These are phyloP conservation scores for Climacium dendroides DNA, from an alignment of 225 moss, liverwort and hornwort species.

Conservation along the genomic window DNA sequence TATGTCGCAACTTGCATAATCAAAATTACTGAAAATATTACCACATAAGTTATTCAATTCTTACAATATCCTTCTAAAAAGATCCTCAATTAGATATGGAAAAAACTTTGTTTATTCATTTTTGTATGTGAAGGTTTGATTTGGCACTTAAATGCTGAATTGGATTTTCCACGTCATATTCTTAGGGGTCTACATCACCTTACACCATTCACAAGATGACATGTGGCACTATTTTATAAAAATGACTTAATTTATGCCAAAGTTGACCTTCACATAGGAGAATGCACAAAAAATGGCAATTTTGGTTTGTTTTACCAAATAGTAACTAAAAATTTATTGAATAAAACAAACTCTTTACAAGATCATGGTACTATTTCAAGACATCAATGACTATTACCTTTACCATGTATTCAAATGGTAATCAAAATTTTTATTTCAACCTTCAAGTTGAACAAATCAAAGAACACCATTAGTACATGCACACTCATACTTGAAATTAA, in stretches of 20 bases:
- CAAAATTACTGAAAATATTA: not conserved
- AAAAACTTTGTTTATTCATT: not conserved
- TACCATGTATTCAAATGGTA: not conserved
- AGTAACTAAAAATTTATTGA: not conserved
- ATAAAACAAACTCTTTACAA: not conserved
- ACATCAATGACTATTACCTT: not conserved
- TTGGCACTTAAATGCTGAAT: no score
- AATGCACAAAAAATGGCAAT: no score
- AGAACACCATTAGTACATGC: not conserved
- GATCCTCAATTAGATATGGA: no score
- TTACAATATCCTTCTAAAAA: not conserved
- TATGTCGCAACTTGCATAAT: not conserved
- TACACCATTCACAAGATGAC: no score
- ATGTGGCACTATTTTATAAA: no score
- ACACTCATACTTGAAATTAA: not conserved
- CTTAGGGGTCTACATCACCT: no score
- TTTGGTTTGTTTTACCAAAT: no score
- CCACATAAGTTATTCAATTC: not conserved
- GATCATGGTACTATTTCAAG: not conserved
- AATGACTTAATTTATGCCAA: no score
- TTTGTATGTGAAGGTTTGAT: no score
- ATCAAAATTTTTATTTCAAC: not conserved
- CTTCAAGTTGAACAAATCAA: not conserved
- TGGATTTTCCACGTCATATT: no score
- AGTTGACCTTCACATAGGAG: no score